Percentiles rank a stretch among this genome's conserved stretches.
Evolutionary conservation across 2,329 filamentous ascomycete genomes (phyloP).

Genomic region (Boeremia lycopersici): DNA sequence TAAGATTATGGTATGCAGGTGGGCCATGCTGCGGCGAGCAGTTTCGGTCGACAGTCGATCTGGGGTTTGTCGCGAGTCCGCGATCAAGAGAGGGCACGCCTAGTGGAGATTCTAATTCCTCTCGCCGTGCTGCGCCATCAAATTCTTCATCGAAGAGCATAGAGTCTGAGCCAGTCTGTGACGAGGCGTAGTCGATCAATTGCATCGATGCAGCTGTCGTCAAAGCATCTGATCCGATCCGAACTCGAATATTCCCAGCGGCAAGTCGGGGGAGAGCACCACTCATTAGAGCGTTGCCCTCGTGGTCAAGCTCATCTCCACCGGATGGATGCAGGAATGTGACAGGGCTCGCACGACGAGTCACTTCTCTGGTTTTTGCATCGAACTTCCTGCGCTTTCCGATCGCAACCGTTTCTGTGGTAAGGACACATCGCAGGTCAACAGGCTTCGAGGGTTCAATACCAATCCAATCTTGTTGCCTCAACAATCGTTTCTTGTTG

Average conservation of each 20-base stretch:
- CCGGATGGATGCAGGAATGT: not conserved
- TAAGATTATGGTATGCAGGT: constrained; percentile 2
- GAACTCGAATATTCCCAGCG: constrained; percentile 39
- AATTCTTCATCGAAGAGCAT: constrained; percentile 46
- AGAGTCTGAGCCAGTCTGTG: constrained; percentile 35
- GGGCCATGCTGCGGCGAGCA: constrained; percentile 6
- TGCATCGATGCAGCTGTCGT: constrained; percentile 29
- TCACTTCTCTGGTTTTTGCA: constrained; percentile 3
- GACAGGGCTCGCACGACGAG: not conserved
- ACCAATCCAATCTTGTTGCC: constrained; percentile 44
- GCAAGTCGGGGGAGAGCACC: constrained; percentile 17
- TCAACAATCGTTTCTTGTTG: constrained; percentile 38
- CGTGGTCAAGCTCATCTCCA: constrained; percentile 1
- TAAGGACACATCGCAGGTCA: constrained; percentile 33
- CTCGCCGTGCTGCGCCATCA: constrained; percentile 13
- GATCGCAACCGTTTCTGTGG: constrained; percentile 36
- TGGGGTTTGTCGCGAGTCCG: not conserved
- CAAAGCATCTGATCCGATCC: constrained; percentile 46
- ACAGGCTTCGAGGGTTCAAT: constrained; percentile 36
- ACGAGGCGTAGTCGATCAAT: constrained; percentile 10
- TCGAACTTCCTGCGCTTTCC: constrained; percentile 42
- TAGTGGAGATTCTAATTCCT: not conserved
- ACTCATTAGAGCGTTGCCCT: constrained; percentile 15
- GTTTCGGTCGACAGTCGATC: not conserved
- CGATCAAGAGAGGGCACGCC: not conserved